Evolutionary conservation across 2,329 filamentous ascomycete species (phyloP).

Genomic region (Phoma herbarum): DNA sequence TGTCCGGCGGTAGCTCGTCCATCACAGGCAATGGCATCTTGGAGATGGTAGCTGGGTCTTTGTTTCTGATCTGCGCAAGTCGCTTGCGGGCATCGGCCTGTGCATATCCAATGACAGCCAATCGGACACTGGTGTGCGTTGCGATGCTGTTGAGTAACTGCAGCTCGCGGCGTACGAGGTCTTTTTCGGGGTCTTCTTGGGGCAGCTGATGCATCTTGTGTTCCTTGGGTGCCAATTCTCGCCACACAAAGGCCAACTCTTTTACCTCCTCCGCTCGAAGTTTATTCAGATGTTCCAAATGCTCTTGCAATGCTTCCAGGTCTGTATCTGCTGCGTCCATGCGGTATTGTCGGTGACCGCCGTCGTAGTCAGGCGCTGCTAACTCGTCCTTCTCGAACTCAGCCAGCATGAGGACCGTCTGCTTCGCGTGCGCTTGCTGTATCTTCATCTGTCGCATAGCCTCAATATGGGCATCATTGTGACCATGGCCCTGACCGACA

Average conservation of each 20-base stretch:
- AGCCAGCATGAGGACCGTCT: slow-evolving; percentile 20
- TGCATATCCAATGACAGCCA: slow-evolving; percentile 26
- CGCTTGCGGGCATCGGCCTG: slow-evolving; percentile 29
- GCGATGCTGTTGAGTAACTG: slow-evolving; percentile 31
- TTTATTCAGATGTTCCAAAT: slow-evolving; percentile 26
- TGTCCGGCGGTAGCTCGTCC: background rate
- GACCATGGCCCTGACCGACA: background rate
- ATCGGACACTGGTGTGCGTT: slow-evolving; percentile 10
- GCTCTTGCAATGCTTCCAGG: slow-evolving; percentile 21
- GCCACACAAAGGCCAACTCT: slow-evolving; percentile 31
- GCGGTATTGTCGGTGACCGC: slow-evolving; percentile 26
- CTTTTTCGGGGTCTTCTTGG: slow-evolving; percentile 26
- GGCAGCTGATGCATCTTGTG: slow-evolving; percentile 24
- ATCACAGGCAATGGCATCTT: background rate
- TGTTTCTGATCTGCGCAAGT: slow-evolving; percentile 22
- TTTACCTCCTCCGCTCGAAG: slow-evolving; percentile 13
- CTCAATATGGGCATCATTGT: background rate
- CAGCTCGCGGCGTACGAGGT: slow-evolving; percentile 25
- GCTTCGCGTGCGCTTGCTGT: slow-evolving; percentile 17
- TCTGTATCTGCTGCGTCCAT: slow-evolving; percentile 22
- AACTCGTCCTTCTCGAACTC: slow-evolving; percentile 29
- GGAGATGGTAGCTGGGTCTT: slow-evolving; percentile 2
- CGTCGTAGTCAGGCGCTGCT: slow-evolving; percentile 27
- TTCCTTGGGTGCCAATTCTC: slow-evolving; percentile 27
- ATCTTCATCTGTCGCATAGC: slow-evolving; percentile 6